Evolutionary conservation across 768 basidiomycete species (phyloP), one percentile per base, ranked within the genome.

Genomic region (Pulveroboletus sp.): DNA sequence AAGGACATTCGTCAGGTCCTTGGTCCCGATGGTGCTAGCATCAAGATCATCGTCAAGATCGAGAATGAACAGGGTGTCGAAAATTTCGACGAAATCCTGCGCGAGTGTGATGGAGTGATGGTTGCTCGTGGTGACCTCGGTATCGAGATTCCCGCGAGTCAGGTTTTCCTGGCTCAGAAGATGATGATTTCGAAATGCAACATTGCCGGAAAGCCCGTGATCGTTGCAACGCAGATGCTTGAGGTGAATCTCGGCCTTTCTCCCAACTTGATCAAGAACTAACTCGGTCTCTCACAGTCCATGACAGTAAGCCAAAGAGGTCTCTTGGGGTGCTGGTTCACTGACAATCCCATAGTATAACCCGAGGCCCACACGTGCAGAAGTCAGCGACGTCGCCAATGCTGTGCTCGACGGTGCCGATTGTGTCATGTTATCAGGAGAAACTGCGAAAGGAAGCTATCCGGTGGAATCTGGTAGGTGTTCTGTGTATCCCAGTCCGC

Each of bases 131-230:
- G 96, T 70, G 96, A 99, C 69, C 79, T 99, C 44, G 96, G 96
- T 69, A 99, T 99, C 63, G 96, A 99, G 73, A 99, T 99, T 61
- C 96, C 96, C n/a, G 93, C 96, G 39, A 89, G 87, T 63, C 96
- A 98, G 66, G 96, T 99, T 39, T 99, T 99, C 80, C 77, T 98
- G 62, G 96, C 96, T 8, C 96, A 99, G 71, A 99, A 99, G 77
- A 98, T 98, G 95, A 99, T 99, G 94, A 99, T 98, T 61, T 83
- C 95, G 52, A 98, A 98, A 76, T 96, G 93, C 76, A 97, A 96
- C 77, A 89, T 95, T 64, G 85, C 81, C 47, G 96, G 96, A 61
- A 99, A 99, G 77, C 94, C 96, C 37, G 89, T 91, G 64, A 98
- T 99, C 67, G 94, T 96, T 54, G 96, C 96, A 9, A 99, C 96